A percentile compares a stretch with the other conserved stretches of the same genome.
These are phyloP conservation scores for Fistulinella cinereoalba DNA, from an alignment of 1,284 basidiomycete species.

Conservation along the genomic window DNA sequence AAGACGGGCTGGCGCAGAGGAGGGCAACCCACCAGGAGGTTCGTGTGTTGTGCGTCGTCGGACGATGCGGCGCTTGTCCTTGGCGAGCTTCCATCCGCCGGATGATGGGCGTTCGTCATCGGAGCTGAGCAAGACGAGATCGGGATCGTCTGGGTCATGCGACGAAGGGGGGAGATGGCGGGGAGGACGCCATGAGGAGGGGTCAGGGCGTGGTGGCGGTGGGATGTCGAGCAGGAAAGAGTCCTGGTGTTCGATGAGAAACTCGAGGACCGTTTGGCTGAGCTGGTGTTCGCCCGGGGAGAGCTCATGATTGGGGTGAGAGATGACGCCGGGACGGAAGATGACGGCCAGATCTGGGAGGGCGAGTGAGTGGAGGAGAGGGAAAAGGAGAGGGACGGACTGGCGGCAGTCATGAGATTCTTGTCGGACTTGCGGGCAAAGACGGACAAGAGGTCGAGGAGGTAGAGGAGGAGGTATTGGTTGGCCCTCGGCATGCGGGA, in stretches of 20 bases:
- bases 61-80: constrained; percentile 41
- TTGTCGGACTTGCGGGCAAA: constrained; percentile 89
- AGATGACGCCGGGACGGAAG: constrained; percentile 90
- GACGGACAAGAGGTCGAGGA: constrained; percentile 92
- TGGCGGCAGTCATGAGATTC: constrained; percentile 95
- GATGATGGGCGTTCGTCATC: constrained; percentile 44
- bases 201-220: constrained; percentile 51
- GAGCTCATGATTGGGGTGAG: constrained; percentile 83
- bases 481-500: constrained; percentile 82
- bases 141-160: constrained; percentile 31
- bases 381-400: constrained; percentile 44
- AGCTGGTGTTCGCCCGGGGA: constrained; percentile 79
- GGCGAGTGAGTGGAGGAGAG: neutral
- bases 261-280: constrained; percentile 90
- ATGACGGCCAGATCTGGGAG: constrained; percentile 85
- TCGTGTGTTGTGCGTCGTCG: constrained; percentile 57
- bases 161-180: constrained; percentile 7
- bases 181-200: constrained; percentile 30
- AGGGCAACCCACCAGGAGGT: constrained; percentile 45
- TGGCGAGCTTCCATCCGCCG: constrained; percentile 49
- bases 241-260: constrained; percentile 88
- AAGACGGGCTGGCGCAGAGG: constrained; percentile 34
- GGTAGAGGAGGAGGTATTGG: constrained; percentile 93
- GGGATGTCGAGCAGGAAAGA: constrained; percentile 83
- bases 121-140: constrained; percentile 41